These are phyloP conservation scores for Moricandia arvensis DNA, from an alignment of 345 rosid species.

Conservation along the genomic window DNA sequence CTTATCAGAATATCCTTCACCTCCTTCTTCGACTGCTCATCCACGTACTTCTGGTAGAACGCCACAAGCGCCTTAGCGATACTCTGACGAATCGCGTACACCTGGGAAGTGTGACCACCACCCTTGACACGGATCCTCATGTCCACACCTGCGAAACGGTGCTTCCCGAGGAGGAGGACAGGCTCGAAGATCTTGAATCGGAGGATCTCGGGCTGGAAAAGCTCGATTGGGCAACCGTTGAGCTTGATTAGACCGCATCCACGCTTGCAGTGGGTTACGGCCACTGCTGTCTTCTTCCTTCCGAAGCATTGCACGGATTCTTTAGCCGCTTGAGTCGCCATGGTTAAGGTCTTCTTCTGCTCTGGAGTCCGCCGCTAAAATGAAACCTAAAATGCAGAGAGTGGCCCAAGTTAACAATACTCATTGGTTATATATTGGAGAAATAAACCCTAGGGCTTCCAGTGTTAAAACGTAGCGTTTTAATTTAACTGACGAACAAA, in stretches of 20 bases:
- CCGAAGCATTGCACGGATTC: constrained; percentile 78
- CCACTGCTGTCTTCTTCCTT: constrained; percentile 82
- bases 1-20: constrained; percentile 76
- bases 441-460: constrained; percentile 28
- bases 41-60: constrained; percentile 80
- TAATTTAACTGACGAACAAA: background rate
- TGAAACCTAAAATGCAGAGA: constrained; percentile 27
- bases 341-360: background rate
- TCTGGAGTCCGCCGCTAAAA: constrained; percentile 15
- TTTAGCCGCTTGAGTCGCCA: constrained; percentile 32
- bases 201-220: constrained; percentile 77
- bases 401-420: background rate
- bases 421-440: background rate
- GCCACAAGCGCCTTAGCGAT: constrained; percentile 92
- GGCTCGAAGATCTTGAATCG: constrained; percentile 78
- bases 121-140: constrained; percentile 94
- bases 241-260: constrained; percentile 68
- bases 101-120: constrained; percentile 91
- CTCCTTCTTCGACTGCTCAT: constrained; percentile 91
- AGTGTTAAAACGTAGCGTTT: constrained; percentile 1
- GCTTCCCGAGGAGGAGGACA: constrained; percentile 68
- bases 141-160: constrained; percentile 69
- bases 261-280: constrained; percentile 77
- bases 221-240: constrained; percentile 79
- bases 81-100: constrained; percentile 89